Evolutionary conservation across 768 basidiomycete species (phyloP), one percentile per base, ranked within the genome.

Genomic region (Naganishia randhawae): DNA sequence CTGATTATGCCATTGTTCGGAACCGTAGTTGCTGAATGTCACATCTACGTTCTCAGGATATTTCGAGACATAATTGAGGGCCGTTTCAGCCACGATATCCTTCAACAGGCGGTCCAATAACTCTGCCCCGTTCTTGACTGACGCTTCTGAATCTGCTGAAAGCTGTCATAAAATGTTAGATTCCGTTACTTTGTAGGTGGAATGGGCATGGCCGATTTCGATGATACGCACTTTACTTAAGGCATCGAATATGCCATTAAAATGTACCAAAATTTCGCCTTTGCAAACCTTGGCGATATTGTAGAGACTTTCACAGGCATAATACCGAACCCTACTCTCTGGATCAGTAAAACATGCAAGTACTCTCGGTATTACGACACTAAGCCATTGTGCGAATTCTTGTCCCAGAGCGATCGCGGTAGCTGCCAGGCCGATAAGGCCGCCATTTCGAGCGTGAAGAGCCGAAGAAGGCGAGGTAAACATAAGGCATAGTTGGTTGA

Each of bases 91-190:
- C 5, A 98, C 95, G 54, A 97, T 95, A 73, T 99, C 96, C 76
- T 98, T 97, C 73, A 99, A 85, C n/a, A 97, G 85, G 22, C 95
- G 86, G 78, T 99, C 96, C 67, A 98, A 85, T 32, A 99, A 85
- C 78, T 99, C 96, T 0, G 96, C 94, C 1, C 95, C 95, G 75
- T 97, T 98, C 85, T 96, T 95, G 69, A 99, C 95, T 1, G 96
- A 95, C 41, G 91, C 75, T 73, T 98, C 95, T 0, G 92, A 89
- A 79, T 99, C 96, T 25, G 95, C 91, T 10, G 92, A 90, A 69
- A 99, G 90, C 95, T 98, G 75, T 17, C 10, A 45, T 14, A 25
- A 13, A 17, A n/a, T 13, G 31, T 2, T 9, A 3, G 19, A 5
- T 31, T 5, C 52, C 19, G 29, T 53, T 7, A 33, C 16, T 19